Evolutionary conservation across 2,329 filamentous ascomycete species (phyloP).

Genomic region (Lachnellula arida): DNA sequence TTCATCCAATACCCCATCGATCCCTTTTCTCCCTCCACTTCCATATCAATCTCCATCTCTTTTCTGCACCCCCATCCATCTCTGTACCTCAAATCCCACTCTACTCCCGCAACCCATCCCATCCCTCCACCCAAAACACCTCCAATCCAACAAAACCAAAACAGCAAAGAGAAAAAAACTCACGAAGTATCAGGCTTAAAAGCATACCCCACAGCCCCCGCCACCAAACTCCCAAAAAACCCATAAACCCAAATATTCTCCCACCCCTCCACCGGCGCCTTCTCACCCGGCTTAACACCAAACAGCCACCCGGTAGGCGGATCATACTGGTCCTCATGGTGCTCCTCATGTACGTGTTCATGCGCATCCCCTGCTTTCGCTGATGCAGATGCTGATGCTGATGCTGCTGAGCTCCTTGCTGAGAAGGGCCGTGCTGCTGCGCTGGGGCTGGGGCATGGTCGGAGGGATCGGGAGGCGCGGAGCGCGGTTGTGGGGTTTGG

Average conservation of each 20-base stretch:
- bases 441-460: background rate
- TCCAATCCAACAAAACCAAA: background rate
- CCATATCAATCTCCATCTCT: conserved; percentile 1
- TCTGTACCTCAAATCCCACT: background rate
- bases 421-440: background rate
- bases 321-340: conserved; percentile 63
- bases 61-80: background rate
- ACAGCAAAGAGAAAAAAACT: conserved; percentile 41
- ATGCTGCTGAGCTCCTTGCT: background rate
- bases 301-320: conserved; percentile 89
- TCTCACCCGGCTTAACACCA: conserved; percentile 90
- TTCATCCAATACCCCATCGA: background rate
- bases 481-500: background rate
- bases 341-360: background rate
- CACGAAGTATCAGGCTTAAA: conserved; percentile 99
- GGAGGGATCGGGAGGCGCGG: background rate
- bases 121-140: background rate
- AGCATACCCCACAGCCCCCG: conserved; percentile 76
- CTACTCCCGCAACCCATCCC: background rate
- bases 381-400: background rate
- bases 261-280: conserved; percentile 95
- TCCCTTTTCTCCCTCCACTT: background rate
- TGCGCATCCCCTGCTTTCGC: background rate
- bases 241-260: conserved; percentile 82
- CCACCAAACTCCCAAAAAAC: conserved; percentile 71